These are phyloP conservation scores for Phytopythium cucurbitacearum DNA, from an alignment of 352 stramenopile species.

Conservation along the genomic window DNA sequence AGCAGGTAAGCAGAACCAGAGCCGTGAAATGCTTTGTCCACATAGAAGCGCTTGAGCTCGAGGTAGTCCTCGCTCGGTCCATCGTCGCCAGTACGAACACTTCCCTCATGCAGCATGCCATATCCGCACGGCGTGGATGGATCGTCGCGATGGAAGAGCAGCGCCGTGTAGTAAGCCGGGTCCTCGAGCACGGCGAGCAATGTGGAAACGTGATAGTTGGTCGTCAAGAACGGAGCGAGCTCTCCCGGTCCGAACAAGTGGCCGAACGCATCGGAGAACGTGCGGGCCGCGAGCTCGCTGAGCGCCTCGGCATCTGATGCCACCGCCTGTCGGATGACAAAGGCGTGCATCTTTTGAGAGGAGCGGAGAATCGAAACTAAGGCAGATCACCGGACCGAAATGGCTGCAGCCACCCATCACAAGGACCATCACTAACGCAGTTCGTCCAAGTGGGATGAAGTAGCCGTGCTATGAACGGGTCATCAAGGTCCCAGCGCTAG, in stretches of 20 bases:
- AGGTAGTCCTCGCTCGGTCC: conserved; percentile 8
- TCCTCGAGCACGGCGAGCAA: neutral
- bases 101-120: neutral
- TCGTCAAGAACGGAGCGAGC: neutral
- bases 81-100: neutral
- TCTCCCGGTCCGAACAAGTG: neutral
- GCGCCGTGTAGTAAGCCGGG: neutral
- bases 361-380: neutral
- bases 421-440: no score
- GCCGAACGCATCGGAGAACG: neutral
- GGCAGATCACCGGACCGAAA: no score
- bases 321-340: neutral
- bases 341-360: neutral
- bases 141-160: neutral
- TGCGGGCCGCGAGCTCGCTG: neutral
- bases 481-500: no score
- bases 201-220: neutral
- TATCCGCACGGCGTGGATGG: neutral
- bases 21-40: conserved; percentile 21
- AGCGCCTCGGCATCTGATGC: neutral
- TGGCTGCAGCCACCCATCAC: no score
- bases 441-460: no score
- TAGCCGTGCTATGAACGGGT: no score
- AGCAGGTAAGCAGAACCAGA: conserved; percentile 15
- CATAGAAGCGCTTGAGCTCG: conserved; percentile 24